These are phyloP conservation scores for Cicer cuneatum DNA, from an alignment of 306 rosid species.

Conservation along the genomic window DNA sequence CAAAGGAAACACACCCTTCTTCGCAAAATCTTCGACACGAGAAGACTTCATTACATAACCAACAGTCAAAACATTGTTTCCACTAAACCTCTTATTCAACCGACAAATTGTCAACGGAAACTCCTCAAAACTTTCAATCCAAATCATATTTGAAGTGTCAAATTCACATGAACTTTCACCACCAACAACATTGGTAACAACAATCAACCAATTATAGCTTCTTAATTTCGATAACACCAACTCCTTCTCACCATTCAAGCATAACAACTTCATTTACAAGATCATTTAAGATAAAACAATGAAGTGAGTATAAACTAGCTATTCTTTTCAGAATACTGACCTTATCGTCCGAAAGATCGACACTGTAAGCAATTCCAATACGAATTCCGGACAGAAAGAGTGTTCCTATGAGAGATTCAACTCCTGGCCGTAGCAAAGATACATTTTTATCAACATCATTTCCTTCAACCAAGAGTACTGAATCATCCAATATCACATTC, in stretches of 20 bases:
- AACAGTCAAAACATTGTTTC: constrained; percentile 52
- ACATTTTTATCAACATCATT: constrained; percentile 39
- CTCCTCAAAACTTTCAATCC: constrained; percentile 67
- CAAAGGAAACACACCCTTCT: constrained; percentile 94
- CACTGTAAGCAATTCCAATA: constrained; percentile 56
- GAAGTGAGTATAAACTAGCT: constrained; percentile 55
- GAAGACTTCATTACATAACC: constrained; percentile 89
- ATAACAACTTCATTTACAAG: constrained; percentile 46
- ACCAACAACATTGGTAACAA: constrained; percentile 61
- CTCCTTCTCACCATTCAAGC: constrained; percentile 60
- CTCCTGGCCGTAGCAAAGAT: constrained; percentile 47
- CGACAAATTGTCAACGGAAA: constrained; percentile 72
- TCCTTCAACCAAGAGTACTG: constrained; percentile 50
- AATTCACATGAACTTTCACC: constrained; percentile 42
- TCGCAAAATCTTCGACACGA: constrained; percentile 88
- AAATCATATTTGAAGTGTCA: constrained; percentile 44
- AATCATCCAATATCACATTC: constrained; percentile 74
- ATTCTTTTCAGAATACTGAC: constrained; percentile 53
- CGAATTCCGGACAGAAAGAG: constrained; percentile 61
- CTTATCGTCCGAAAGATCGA: constrained; percentile 54
- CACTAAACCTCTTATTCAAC: constrained; percentile 59
- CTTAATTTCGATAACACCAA: constrained; percentile 48
- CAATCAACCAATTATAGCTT: constrained; percentile 52
- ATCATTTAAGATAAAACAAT: constrained; percentile 60
- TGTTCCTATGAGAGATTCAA: constrained; percentile 61